phyloP scores from a whole-genome alignment of 2,329 filamentous ascomycete genomes.

The Fusarium sulawesiense region DNA sequence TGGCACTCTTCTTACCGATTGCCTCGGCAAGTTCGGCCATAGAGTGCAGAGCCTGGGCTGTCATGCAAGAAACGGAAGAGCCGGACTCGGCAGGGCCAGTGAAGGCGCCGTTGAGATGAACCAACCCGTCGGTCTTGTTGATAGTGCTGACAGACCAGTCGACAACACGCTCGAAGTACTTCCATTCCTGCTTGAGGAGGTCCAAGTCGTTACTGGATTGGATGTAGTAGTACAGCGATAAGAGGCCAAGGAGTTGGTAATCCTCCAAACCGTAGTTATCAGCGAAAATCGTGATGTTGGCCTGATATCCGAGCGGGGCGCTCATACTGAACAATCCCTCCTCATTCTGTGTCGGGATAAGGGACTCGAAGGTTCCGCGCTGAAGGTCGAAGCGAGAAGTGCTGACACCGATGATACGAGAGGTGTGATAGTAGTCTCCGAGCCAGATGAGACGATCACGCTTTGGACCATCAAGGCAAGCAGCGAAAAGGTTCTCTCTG shows the following conservation, averaged over 20 bases:
- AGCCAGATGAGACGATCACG: constrained; percentile 17
- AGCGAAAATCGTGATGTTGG: background rate
- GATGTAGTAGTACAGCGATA: constrained; percentile 5
- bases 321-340: constrained; percentile 6
- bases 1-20: background rate
- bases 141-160: constrained; percentile 3
- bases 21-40: constrained; percentile 12
- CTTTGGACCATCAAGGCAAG: constrained; percentile 14
- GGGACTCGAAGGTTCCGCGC: constrained; percentile 11
- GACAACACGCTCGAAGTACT: constrained; percentile 3
- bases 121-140: constrained; percentile 2
- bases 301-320: constrained; percentile 9
- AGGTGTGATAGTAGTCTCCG: constrained; percentile 17
- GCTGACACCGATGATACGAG: constrained; percentile 15
- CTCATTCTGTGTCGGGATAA: constrained; percentile 11
- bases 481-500: background rate
- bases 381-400: constrained; percentile 8
- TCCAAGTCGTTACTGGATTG: constrained; percentile 7
- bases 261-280: constrained; percentile 9
- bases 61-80: constrained; percentile 7
- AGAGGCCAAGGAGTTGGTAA: constrained; percentile 11
- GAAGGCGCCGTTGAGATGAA: constrained; percentile 3
- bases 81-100: constrained; percentile 5
- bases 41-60: constrained; percentile 2
- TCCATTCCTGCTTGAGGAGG: constrained; percentile 7